Evolutionary conservation across 805 yeast genomes (phyloP), one percentile per base, ranked within the genome.

Genomic region (Spathaspora girioi): DNA sequence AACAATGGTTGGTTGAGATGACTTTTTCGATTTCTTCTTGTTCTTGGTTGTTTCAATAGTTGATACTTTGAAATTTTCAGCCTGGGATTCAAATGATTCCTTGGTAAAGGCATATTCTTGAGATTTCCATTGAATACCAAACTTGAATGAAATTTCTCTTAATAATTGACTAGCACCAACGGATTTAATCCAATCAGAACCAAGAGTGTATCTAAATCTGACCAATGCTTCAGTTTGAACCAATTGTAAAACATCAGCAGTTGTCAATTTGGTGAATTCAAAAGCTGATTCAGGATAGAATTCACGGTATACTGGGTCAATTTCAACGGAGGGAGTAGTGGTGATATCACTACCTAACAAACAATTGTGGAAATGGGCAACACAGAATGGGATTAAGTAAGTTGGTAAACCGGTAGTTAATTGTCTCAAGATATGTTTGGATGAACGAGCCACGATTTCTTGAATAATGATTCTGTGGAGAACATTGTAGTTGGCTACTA

Each of bases 111-210:
- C 70, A 62, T 81, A 84, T 10, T 70, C 63, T 54, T 70, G 77
- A 10, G 79, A 74, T 54, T 75, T 70, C 88, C 96, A 86, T 73
- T 94, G 99, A 49, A 93, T 81, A 69, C 98, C 98, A 59, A 84
- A 81, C 68, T 88, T 87, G 49, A 74, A 60, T 10, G 97, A 83
- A 56, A 91, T 76, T 57, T 85, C 87, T 70, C 92, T 83, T 60
- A 89, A 73, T 43, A 87, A 62, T 48, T 79, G 82, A 18, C 73
- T 54, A 2, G 74, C 67, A 27, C 64, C 65, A 38, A 79, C 54
- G 1, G 67, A 59, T 5, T 47, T 12, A 31, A 67, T 47, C 87
- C 89, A 86, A 47, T 73, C 67, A 0, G 61, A 65, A 1, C 83
- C 73, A 43, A 90, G 71, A 0, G 65, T 58, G 63, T 75, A 80